Evolutionary conservation across 306 rosid genomes (phyloP).

Genomic region (Trifolium subterraneum): DNA sequence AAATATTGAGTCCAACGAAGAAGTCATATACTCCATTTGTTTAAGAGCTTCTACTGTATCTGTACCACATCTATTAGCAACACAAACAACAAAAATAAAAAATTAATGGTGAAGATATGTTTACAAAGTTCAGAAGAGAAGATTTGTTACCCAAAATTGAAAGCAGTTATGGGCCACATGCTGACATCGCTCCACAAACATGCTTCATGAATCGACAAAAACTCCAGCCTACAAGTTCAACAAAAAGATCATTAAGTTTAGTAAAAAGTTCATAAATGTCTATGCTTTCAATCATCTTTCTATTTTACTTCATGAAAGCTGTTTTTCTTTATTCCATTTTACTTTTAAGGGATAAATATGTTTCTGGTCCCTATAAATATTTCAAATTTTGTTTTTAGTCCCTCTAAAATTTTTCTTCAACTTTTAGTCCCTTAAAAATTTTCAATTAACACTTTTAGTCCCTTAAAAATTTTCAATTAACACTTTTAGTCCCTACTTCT

Average conservation of each 20-base stretch:
- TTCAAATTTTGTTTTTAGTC: too few species aligned
- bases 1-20: constrained; percentile 16
- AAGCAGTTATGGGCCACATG: constrained; percentile 29
- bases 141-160: constrained; percentile 19
- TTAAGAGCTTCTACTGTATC: constrained; percentile 2
- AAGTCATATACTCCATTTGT: constrained; percentile 6
- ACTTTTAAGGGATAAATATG: too few species aligned
- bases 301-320: too few species aligned
- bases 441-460: too few species aligned
- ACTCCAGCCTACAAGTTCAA: constrained; percentile 63
- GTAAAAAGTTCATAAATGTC: neutral
- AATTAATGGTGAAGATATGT: neutral
- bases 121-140: constrained; percentile 18
- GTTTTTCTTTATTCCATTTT: neutral
- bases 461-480: too few species aligned
- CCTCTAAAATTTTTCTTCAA: too few species aligned
- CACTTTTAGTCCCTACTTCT: too few species aligned
- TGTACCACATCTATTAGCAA: constrained; percentile 38
- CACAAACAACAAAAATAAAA: constrained; percentile 4
- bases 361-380: too few species aligned
- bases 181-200: constrained; percentile 11
- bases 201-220: constrained; percentile 51
- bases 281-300: too few species aligned
- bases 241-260: constrained; percentile 24
- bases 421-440: too few species aligned